phyloP scores from a whole-genome alignment of 148 eudicot genomes.

The Selenicereus undatus region DNA sequence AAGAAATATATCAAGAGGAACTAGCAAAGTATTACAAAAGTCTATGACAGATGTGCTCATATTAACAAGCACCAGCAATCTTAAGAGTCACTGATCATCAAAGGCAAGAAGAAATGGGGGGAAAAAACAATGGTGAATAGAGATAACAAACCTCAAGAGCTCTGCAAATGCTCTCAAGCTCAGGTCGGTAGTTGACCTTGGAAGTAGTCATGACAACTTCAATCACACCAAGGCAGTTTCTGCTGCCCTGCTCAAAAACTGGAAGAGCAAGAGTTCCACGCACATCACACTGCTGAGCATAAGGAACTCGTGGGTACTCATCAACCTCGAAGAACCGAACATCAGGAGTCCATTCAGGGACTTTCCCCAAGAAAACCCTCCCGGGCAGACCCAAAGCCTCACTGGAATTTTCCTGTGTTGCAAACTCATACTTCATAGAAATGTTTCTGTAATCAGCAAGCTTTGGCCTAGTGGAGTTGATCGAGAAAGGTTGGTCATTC shows the following conservation, averaged over 20 bases:
- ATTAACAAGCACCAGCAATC: not conserved
- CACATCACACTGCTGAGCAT: slow-evolving; percentile 72
- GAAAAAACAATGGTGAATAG: not conserved
- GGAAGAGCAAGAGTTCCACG: slow-evolving; percentile 88
- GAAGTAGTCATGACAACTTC: slow-evolving; percentile 80
- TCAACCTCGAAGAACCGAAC: slow-evolving; percentile 68
- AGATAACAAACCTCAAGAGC: slow-evolving; percentile 69
- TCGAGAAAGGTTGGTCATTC: slow-evolving; percentile 54
- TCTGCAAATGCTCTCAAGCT: slow-evolving; percentile 75
- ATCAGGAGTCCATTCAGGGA: slow-evolving; percentile 97
- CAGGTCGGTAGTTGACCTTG: slow-evolving; percentile 68
- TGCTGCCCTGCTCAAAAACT: slow-evolving; percentile 80
- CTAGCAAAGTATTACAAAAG: not conserved
- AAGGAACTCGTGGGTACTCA: slow-evolving; percentile 73
- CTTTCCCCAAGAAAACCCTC: slow-evolving; percentile 66
- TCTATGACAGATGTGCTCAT: not conserved
- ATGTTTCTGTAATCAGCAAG: slow-evolving; percentile 63
- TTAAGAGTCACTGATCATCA: not conserved
- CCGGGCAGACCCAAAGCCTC: slow-evolving; percentile 68
- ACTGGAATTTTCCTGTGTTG: slow-evolving; percentile 55
- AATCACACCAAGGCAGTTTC: slow-evolving; percentile 76
- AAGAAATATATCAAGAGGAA: not conserved
- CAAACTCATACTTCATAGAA: slow-evolving; percentile 60
- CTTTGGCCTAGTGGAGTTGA: slow-evolving; percentile 48
- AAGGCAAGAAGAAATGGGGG: not conserved